Evolutionary conservation across 2,329 filamentous ascomycete genomes (phyloP).

Genomic region (Metarhizium humberi): DNA sequence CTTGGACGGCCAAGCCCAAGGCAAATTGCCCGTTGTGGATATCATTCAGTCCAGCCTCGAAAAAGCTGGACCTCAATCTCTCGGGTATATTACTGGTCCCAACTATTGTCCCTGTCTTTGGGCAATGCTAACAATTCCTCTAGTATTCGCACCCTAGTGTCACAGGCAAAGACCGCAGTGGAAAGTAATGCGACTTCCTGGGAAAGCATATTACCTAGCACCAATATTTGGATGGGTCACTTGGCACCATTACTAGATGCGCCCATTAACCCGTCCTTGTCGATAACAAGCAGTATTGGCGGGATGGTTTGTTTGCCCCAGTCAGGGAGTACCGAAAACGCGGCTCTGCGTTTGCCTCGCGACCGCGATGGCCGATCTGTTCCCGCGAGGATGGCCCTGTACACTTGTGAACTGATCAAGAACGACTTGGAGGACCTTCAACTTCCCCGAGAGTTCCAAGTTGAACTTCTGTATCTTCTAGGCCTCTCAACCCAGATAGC

Average conservation of each 20-base stretch:
- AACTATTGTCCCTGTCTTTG: background rate
- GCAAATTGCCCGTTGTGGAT: constrained; percentile 33
- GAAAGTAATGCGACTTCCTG: constrained; percentile 16
- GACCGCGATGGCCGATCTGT: constrained; percentile 64
- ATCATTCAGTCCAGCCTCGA: constrained; percentile 50
- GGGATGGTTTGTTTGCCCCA: constrained; percentile 56
- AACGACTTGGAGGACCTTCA: constrained; percentile 27
- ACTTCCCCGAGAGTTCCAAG: constrained; percentile 31
- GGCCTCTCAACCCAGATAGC: constrained; percentile 41
- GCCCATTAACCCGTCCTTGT: constrained; percentile 52
- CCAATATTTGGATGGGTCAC: constrained; percentile 55
- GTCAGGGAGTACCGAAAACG: background rate
- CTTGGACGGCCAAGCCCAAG: constrained; percentile 33
- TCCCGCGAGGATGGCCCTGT: constrained; percentile 67
- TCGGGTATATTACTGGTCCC: constrained; percentile 32
- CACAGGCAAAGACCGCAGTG: constrained; percentile 29
- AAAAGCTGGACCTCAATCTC: constrained; percentile 34
- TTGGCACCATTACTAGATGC: constrained; percentile 44
- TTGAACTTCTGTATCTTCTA: constrained; percentile 43
- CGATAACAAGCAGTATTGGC: constrained; percentile 63
- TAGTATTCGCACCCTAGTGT: constrained; percentile 43
- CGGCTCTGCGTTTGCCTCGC: constrained; percentile 28
- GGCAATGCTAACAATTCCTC: background rate
- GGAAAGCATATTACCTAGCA: constrained; percentile 52
- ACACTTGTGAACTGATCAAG: constrained; percentile 50